Evolutionary conservation across 768 basidiomycete genomes (phyloP).

Genomic region (Termitomyces eurrhizus): DNA sequence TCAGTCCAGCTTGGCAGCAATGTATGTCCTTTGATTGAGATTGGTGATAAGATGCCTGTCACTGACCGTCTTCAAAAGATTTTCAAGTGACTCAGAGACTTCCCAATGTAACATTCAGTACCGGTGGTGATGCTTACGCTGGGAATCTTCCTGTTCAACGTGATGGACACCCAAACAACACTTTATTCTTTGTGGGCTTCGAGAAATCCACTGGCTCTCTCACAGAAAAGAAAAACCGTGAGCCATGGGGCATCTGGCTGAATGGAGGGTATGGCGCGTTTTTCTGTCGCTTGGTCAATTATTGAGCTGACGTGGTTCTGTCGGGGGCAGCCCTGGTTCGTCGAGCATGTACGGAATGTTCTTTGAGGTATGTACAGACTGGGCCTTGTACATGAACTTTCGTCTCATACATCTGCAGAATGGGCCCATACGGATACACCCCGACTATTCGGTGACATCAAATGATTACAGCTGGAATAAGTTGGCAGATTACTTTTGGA

Average conservation of each 20-base stretch:
- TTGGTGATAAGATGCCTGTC: background rate
- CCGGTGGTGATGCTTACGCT: slow-evolving; percentile 50
- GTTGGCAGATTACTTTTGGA: slow-evolving; percentile 65
- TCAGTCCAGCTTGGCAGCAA: slow-evolving; percentile 56
- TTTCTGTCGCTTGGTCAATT: background rate
- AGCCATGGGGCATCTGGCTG: slow-evolving; percentile 74
- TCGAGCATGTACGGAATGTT: slow-evolving; percentile 65
- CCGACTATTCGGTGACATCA: slow-evolving; percentile 42
- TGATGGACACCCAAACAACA: slow-evolving; percentile 56
- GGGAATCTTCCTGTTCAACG: slow-evolving; percentile 64
- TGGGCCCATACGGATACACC: slow-evolving; percentile 59
- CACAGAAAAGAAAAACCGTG: slow-evolving; percentile 32
- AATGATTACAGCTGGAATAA: slow-evolving; percentile 59
- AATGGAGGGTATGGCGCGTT: slow-evolving; percentile 56
- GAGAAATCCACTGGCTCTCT: slow-evolving; percentile 56
- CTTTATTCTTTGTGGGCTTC: slow-evolving; percentile 63
- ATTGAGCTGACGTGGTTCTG: background rate
- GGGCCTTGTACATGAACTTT: background rate
- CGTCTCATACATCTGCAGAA: slow-evolving; percentile 38
- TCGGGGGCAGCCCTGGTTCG: slow-evolving; percentile 50
- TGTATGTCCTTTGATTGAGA: slow-evolving; percentile 36
- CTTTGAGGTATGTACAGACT: slow-evolving; percentile 48
- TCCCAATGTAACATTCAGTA: slow-evolving; percentile 57
- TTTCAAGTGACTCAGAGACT: slow-evolving; percentile 53
- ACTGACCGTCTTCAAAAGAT: slow-evolving; percentile 33